Percentiles rank a stretch among this genome's conserved stretches.
phyloP scores from a whole-genome alignment of 768 basidiomycete genomes.

The Clavulina sp. region DNA sequence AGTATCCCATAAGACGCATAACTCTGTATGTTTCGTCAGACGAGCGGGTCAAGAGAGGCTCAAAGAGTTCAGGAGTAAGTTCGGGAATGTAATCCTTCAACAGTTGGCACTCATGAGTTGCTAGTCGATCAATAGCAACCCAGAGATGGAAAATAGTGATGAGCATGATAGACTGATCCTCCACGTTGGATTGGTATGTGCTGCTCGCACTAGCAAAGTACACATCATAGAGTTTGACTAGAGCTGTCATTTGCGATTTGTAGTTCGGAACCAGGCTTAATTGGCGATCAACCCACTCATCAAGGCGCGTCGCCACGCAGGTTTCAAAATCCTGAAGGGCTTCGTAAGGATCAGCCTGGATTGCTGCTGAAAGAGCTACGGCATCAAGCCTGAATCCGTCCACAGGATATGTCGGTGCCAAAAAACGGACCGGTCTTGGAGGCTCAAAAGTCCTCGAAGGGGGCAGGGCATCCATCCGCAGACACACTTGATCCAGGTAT shows the following conservation, averaged over 20 bases:
- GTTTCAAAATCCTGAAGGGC: constrained; percentile 1
- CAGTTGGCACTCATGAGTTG: constrained; percentile 21
- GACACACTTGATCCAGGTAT: background rate
- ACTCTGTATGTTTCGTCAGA: constrained; percentile 18
- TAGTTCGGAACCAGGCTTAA: background rate
- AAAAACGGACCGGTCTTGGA: background rate
- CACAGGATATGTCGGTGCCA: background rate
- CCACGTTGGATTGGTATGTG: constrained; percentile 5
- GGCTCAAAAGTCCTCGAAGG: background rate
- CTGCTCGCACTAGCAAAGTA: background rate
- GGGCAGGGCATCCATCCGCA: background rate
- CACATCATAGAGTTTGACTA: background rate
- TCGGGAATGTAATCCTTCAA: constrained; percentile 30
- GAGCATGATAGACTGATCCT: constrained; percentile 23
- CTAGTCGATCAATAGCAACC: constrained; percentile 28
- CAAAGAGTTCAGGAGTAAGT: constrained; percentile 22
- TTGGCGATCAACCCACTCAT: background rate
- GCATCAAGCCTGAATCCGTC: background rate
- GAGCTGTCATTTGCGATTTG: too few species aligned
- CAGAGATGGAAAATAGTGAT: constrained; percentile 31
- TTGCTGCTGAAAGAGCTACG: background rate
- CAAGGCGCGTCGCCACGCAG: background rate
- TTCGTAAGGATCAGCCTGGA: background rate
- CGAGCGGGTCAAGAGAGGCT: constrained; percentile 26
- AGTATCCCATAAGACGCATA: constrained; percentile 16